Percentiles rank a stretch among this genome's conserved stretches.
These are phyloP conservation scores for Stachybotrys chlorohalonatus DNA, from an alignment of 2,329 filamentous ascomycete genomes.

Conservation along the genomic window DNA sequence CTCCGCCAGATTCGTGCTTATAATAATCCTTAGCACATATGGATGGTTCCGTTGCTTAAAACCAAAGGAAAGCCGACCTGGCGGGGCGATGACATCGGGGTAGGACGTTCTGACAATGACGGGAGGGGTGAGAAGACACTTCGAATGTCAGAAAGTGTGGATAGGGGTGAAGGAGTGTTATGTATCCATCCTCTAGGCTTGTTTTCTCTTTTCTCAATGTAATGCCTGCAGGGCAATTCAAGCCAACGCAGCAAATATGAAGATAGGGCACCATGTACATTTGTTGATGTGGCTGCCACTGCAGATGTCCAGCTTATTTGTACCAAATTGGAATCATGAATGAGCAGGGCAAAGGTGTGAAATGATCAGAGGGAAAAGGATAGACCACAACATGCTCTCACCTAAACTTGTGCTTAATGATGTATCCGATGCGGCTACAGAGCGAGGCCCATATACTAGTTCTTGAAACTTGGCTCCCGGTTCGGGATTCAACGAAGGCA, in stretches of 20 bases:
- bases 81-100: background rate
- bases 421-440: too few species aligned
- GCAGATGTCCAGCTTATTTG: too few species aligned
- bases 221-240: background rate
- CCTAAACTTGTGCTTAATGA: too few species aligned
- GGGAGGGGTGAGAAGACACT: background rate
- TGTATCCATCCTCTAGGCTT: conserved; percentile 1
- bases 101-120: background rate
- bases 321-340: too few species aligned
- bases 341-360: too few species aligned
- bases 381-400: too few species aligned
- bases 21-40: background rate
- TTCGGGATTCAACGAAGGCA: background rate
- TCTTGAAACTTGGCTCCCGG: background rate
- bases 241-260: background rate
- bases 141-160: background rate
- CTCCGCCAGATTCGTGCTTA: background rate
- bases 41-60: background rate
- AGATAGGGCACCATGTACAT: too few species aligned
- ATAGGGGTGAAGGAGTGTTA: background rate
- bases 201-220: conserved; percentile 17
- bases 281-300: too few species aligned
- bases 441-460: background rate
- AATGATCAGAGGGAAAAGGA: too few species aligned
- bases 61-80: background rate